A percentile compares a stretch with the other conserved stretches of the same genome.
Conservation (phyloP, 768 basidiomycete genomes). For the Tylopilus sp. region DNA sequence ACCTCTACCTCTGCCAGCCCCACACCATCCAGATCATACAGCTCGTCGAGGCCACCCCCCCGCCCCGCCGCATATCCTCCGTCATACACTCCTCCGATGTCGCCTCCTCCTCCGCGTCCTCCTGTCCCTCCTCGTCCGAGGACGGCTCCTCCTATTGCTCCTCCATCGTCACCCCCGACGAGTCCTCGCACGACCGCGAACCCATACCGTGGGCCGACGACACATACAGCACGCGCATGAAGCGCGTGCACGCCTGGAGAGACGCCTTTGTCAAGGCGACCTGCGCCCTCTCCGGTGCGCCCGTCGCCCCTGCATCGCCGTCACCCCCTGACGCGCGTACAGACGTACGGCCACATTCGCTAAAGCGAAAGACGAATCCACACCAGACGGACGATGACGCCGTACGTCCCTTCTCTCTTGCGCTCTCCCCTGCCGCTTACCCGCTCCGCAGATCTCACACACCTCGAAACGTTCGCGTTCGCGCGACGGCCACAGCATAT, state of each 20-base stretch:
- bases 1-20: constrained; percentile 47
- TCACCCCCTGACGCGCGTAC: constrained; percentile 2
- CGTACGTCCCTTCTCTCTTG: constrained; percentile 28
- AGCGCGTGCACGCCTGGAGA: constrained; percentile 71
- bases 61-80: constrained; percentile 41
- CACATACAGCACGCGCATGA: constrained; percentile 53
- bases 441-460: constrained; percentile 43
- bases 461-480: constrained; percentile 57
- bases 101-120: constrained; percentile 38
- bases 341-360: constrained; percentile 34
- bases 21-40: constrained; percentile 65
- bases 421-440: constrained; percentile 16
- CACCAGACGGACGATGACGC: constrained; percentile 40
- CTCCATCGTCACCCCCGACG: constrained; percentile 47
- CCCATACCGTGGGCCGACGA: constrained; percentile 39
- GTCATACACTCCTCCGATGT: constrained; percentile 35
- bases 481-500: constrained; percentile 36
- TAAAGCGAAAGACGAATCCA: constrained; percentile 45
- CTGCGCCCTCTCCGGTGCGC: constrained; percentile 41
- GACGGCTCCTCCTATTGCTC: constrained; percentile 72
- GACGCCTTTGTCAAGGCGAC: constrained; percentile 50
- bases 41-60: constrained; percentile 63
- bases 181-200: constrained; percentile 27
- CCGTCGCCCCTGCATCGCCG: background rate
- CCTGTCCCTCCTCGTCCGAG: constrained; percentile 38